Conservation (phyloP, 2,329 filamentous ascomycete species). For the Hymenotorrendiella dingleyae region DNA sequence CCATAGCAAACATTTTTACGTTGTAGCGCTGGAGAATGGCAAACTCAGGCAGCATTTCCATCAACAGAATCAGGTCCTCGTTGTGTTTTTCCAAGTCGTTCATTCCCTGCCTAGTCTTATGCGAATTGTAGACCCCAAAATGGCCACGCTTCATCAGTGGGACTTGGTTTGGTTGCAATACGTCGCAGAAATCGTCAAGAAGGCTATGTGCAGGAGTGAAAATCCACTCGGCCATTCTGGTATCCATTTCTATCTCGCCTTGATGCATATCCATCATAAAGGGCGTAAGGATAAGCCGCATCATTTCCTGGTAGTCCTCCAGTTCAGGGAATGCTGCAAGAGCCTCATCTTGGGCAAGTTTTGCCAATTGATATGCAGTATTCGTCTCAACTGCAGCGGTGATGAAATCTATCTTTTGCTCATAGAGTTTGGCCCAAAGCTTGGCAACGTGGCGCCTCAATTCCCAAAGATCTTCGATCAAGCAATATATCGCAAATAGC, state of each 20-base stretch:
- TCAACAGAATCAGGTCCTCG: constrained; percentile 1
- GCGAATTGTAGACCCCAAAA: no score
- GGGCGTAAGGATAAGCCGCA: no score
- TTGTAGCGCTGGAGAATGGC: neutral
- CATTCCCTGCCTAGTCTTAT: no score
- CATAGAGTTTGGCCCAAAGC: constrained; percentile 5
- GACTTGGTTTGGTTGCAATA: no score
- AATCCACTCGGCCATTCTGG: no score
- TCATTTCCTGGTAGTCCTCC: neutral
- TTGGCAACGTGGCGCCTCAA: constrained; percentile 5
- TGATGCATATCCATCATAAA: no score
- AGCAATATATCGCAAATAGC: constrained; percentile 7
- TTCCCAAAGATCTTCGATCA: constrained; percentile 8
- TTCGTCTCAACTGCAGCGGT: constrained; percentile 9
- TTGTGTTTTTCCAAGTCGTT: no score
- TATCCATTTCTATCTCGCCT: no score
- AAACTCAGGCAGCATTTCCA: neutral
- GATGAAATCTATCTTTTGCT: constrained; percentile 7
- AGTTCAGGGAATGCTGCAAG: neutral
- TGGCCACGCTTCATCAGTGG: no score
- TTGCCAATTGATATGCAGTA: constrained; percentile 7
- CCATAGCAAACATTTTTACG: neutral
- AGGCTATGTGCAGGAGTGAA: no score
- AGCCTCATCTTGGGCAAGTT: neutral
- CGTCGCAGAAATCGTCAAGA: no score